Evolutionary conservation across 208 protist species (phyloP), one percentile per base, ranked within the genome.

Genomic region (Acanthamoeba castellanii): DNA sequence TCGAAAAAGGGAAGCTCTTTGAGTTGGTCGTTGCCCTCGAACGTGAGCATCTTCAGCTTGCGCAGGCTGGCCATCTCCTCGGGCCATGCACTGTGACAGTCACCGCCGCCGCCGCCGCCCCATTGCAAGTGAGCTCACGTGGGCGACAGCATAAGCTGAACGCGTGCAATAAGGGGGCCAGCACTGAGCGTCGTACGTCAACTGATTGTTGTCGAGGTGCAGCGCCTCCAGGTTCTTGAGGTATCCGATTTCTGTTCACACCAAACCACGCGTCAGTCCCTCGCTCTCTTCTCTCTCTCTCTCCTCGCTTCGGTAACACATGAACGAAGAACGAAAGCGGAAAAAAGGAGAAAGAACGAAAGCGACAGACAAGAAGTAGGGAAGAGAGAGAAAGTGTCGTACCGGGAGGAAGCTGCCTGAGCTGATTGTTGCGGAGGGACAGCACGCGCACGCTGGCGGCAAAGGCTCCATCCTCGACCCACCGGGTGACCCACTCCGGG

Each of bases 401-500:
- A 52, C 74, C 74, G 6, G 74, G 22, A 52, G 74, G 74, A 45
- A 82, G 74, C n/a, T 14, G 45, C 14, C 74, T 45, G 74, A 82
- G 74, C 37, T 82, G 74, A 37, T 82, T 82, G 74, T 82, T 82
- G 74, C 74, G 74, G 37, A 82, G 30, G 27, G 74, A 82, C 74
- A 82, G 74, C 22, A 82, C 74, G 25, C 74, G 74, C 74, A 82
- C 74, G 74, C 74, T 82, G 74, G 37, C 8, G 20, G 74, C 74
- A n/a, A 82, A 72, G n/a, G 64, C 74, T 7, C 20, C 20, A 6
- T 82, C 74, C 37, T 82, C 74, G 3, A n/a, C 32, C 74, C 74
- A 82, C 8, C 45, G 74, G 20, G 32, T 0, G 6, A 50, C 20
- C 74, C 32, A 45, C 30, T 45, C 74, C 7, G 74, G 45, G 3